Percentiles rank a stretch among this genome's conserved stretches.
phyloP scores from a whole-genome alignment of 495 filamentous ascomycete genomes.

The Talaromyces adpressus region DNA sequence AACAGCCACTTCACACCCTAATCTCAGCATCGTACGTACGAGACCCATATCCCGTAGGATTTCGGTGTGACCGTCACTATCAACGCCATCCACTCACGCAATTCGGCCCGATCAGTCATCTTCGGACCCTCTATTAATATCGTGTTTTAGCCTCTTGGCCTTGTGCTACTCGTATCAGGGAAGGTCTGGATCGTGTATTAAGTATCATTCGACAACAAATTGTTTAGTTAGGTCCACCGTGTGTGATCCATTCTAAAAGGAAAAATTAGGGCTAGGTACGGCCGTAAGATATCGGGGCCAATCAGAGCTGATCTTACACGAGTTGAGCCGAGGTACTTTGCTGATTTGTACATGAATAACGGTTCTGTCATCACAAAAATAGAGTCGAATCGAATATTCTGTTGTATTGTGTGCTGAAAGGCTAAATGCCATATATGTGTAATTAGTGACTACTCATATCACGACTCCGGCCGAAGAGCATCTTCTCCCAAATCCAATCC shows the following conservation, averaged over 20 bases:
- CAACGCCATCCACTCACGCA: not conserved
- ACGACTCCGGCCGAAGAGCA: not conserved
- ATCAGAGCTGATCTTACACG: not conserved
- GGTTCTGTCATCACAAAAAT: not conserved
- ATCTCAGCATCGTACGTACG: not conserved
- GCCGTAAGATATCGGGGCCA: not conserved
- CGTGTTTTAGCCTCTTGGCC: not conserved
- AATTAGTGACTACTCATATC: not conserved
- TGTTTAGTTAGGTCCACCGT: not conserved
- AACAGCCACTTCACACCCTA: not conserved
- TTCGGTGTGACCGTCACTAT: not conserved
- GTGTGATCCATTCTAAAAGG: not conserved
- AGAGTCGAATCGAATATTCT: not conserved
- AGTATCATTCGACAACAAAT: not conserved
- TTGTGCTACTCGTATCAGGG: not conserved
- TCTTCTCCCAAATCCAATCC: slow-evolving; percentile 42
- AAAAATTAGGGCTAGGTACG: not conserved
- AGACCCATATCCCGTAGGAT: not conserved
- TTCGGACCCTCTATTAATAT: not conserved
- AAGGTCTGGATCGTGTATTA: not conserved
- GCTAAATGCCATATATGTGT: not conserved
- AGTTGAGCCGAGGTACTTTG: not conserved
- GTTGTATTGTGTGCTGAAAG: not conserved
- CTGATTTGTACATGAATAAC: not conserved
- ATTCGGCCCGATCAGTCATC: not conserved